phyloP scores from a whole-genome alignment of 805 yeast species.

The Wickerhamiella domercqiae region DNA sequence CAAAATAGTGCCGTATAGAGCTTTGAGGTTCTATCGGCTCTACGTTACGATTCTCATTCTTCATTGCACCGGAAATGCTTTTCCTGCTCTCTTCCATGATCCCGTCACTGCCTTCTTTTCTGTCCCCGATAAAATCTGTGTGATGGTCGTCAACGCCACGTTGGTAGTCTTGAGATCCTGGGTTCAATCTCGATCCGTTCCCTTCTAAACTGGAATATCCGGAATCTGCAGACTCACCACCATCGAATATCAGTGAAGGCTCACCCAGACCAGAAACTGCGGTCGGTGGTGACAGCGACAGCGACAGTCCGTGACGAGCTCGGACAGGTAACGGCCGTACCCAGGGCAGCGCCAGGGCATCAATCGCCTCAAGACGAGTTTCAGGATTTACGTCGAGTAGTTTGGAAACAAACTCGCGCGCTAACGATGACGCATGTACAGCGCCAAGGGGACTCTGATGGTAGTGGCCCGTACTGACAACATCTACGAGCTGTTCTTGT shows the following conservation, averaged over 20 bases:
- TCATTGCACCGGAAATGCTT: too few species aligned
- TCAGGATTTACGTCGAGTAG: slow-evolving; percentile 66
- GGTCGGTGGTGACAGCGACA: neutral
- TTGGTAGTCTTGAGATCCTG: too few species aligned
- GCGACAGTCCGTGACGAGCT: neutral
- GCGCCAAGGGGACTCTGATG: slow-evolving; percentile 48
- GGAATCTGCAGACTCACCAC: too few species aligned
- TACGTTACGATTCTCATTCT: too few species aligned
- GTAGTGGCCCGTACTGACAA: slow-evolving; percentile 63
- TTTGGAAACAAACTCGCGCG: slow-evolving; percentile 53
- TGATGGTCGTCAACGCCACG: too few species aligned
- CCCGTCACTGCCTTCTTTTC: too few species aligned
- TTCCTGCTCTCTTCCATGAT: too few species aligned
- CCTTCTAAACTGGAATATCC: too few species aligned
- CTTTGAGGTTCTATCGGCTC: neutral
- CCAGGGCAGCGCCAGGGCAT: slow-evolving; percentile 77
- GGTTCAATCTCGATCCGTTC: too few species aligned
- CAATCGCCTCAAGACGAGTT: slow-evolving; percentile 53
- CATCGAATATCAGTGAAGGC: slow-evolving; percentile 1
- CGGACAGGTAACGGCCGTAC: slow-evolving; percentile 21
- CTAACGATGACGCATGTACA: slow-evolving; percentile 49
- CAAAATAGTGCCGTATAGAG: neutral
- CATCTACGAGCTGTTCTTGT: slow-evolving; percentile 67
- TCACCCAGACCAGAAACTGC: slow-evolving; percentile 2
- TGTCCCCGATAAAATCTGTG: too few species aligned